Evolutionary conservation across 192 early-diverging fungal species (phyloP).

Genomic region (Endogone sp.): DNA sequence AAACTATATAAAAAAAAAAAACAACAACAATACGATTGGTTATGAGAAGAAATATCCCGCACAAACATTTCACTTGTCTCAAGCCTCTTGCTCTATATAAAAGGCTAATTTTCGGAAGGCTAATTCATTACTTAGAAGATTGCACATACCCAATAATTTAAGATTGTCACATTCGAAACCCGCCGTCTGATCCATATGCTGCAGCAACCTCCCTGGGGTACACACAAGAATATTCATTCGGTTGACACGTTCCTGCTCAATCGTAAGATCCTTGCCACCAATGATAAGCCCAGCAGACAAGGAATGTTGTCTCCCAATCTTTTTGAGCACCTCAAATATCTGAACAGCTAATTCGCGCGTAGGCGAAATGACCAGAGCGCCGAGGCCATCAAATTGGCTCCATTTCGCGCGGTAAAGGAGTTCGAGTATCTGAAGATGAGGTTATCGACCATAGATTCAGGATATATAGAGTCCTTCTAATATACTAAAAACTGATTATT

Average conservation of each 20-base stretch:
- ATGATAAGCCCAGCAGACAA: conserved; percentile 96
- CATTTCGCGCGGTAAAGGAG: conserved; percentile 77
- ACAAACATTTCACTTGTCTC: not conserved
- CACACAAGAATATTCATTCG: conserved; percentile 82
- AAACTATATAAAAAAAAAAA: conserved; percentile 30
- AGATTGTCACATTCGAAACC: conserved; percentile 85
- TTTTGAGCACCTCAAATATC: conserved; percentile 85
- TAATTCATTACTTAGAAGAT: no score
- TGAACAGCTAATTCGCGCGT: conserved; percentile 87
- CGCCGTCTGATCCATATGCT: conserved; percentile 90
- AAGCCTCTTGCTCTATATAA: not conserved
- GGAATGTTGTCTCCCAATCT: conserved; percentile 64
- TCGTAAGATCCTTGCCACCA: conserved; percentile 86
- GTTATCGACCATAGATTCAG: no score
- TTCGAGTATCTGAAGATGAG: conserved; percentile 67
- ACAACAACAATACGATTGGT: not conserved
- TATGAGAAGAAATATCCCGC: not conserved
- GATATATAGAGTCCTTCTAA: no score
- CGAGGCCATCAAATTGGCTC: conserved; percentile 76
- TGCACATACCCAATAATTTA: conserved; percentile 57
- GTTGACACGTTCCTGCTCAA: conserved; percentile 66
- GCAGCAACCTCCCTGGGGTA: conserved; percentile 80
- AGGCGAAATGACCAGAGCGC: conserved; percentile 78
- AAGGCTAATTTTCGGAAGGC: not conserved
- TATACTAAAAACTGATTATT: conserved; percentile 1